phyloP scores from a whole-genome alignment of 352 stramenopile genomes.

The Phytophthora citrophthora region DNA sequence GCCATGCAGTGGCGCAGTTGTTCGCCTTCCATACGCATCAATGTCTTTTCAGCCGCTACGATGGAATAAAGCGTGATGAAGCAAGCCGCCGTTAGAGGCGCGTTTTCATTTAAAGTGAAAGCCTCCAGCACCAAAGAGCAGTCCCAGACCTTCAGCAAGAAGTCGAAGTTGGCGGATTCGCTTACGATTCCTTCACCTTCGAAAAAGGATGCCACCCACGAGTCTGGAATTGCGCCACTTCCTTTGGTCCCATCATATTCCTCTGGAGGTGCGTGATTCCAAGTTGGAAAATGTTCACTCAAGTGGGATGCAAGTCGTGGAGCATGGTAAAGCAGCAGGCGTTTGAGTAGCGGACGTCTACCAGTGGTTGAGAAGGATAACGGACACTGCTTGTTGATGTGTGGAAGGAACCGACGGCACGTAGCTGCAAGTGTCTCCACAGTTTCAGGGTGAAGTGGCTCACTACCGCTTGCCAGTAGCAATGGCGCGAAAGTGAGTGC shows the following conservation, averaged over 20 bases:
- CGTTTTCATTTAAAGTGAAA: slow-evolving; percentile 16
- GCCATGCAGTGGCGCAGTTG: slow-evolving; percentile 77
- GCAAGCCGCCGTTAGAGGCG: slow-evolving; percentile 24
- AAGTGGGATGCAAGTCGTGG: slow-evolving; percentile 74
- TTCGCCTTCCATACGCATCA: slow-evolving; percentile 76
- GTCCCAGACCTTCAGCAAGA: slow-evolving; percentile 75
- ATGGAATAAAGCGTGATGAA: slow-evolving; percentile 62
- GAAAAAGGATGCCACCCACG: slow-evolving; percentile 83
- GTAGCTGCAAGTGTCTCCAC: slow-evolving; percentile 54
- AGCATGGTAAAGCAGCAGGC: slow-evolving; percentile 78
- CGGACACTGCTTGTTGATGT: slow-evolving; percentile 46
- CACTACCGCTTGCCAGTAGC: slow-evolving; percentile 63
- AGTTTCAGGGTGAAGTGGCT: slow-evolving; percentile 71
- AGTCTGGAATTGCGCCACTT: slow-evolving; percentile 53
- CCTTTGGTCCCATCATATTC: slow-evolving; percentile 28
- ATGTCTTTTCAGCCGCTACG: slow-evolving; percentile 59
- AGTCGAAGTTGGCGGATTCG: slow-evolving; percentile 50
- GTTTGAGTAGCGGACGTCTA: slow-evolving; percentile 64
- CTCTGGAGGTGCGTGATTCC: slow-evolving; percentile 45
- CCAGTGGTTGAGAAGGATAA: slow-evolving; percentile 35
- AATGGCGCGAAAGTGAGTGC: slow-evolving; percentile 63
- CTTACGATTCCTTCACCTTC: slow-evolving; percentile 51
- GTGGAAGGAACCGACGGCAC: slow-evolving; percentile 57
- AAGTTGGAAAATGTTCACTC: slow-evolving; percentile 76
- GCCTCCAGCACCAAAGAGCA: slow-evolving; percentile 62